Percentiles rank a stretch among this genome's conserved stretches.
Evolutionary conservation across 106 monocot species (phyloP).

Genomic region (Dioscorea zingiberensis): DNA sequence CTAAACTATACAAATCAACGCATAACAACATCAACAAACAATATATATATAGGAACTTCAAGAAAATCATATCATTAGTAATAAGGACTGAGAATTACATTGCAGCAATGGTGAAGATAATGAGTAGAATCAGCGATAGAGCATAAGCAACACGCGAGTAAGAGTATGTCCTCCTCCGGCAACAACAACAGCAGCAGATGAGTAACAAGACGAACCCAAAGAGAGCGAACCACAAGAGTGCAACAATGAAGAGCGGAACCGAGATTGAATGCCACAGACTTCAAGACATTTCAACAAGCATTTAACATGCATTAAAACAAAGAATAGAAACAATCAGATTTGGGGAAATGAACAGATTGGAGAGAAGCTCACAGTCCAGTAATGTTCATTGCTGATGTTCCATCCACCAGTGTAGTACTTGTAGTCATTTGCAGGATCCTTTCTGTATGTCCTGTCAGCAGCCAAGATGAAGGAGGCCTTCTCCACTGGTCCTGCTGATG

Average conservation of each 20-base stretch:
- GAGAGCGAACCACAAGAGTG: constrained; percentile 47
- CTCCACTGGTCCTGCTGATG: not conserved
- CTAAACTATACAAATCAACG: too few relatives aligned
- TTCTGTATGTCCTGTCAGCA: constrained; percentile 56
- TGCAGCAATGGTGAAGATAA: constrained; percentile 55
- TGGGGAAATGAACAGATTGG: not conserved
- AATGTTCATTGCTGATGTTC: constrained; percentile 83
- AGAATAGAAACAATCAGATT: not conserved
- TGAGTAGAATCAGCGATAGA: constrained; percentile 48
- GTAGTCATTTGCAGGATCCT: constrained; percentile 57
- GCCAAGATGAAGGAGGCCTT: constrained; percentile 62
- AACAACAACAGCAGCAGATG: constrained; percentile 58
- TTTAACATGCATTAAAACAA: not conserved
- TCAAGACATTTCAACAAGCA: not conserved
- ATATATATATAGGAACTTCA: too few relatives aligned
- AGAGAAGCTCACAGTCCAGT: constrained; percentile 71
- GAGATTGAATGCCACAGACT: constrained; percentile 70
- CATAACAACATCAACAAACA: too few relatives aligned
- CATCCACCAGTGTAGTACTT: constrained; percentile 74
- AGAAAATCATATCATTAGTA: not conserved
- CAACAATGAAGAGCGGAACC: constrained; percentile 46
- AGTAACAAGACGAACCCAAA: constrained; percentile 54
- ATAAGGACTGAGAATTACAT: constrained; percentile 32
- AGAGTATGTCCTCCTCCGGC: constrained; percentile 33
- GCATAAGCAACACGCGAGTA: constrained; percentile 59